phyloP scores from a whole-genome alignment of 2,329 filamentous ascomycete species.

The Cadophora luteo-olivacea region DNA sequence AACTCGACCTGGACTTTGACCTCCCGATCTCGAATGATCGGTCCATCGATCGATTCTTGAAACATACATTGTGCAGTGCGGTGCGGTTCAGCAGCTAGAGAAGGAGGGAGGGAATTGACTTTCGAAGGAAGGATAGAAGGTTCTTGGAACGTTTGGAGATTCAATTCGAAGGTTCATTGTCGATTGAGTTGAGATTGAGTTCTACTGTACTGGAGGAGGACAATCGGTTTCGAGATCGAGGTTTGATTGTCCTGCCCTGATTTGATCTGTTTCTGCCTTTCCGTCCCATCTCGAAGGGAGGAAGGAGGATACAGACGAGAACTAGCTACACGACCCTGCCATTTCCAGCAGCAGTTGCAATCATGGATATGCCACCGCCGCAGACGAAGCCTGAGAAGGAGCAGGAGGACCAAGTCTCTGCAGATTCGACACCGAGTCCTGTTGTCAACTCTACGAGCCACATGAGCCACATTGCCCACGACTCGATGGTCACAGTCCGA shows the following conservation, averaged over 20 bases:
- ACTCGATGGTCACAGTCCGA: slow-evolving; percentile 81
- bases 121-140: slow-evolving; percentile 1
- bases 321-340: not conserved
- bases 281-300: slow-evolving; percentile 5
- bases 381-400: not conserved
- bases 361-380: slow-evolving; percentile 15
- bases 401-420: not conserved
- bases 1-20: not conserved
- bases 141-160: not conserved
- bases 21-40: not conserved
- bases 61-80: not conserved
- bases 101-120: not conserved
- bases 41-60: not conserved
- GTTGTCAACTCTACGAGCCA: not conserved
- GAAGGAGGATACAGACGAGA: not conserved
- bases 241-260: not conserved
- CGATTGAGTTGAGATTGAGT: not conserved
- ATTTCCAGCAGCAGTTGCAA: not conserved
- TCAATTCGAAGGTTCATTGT: not conserved
- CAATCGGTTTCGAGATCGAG: not conserved
- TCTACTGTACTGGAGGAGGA: not conserved
- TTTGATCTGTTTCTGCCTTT: not conserved
- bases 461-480: slow-evolving; percentile 48
- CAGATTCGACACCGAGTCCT: not conserved
- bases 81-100: not conserved